Base-by-base conservation (phyloP, 2,329 filamentous ascomycete species). In the Pseudocercospora musae region DNA sequence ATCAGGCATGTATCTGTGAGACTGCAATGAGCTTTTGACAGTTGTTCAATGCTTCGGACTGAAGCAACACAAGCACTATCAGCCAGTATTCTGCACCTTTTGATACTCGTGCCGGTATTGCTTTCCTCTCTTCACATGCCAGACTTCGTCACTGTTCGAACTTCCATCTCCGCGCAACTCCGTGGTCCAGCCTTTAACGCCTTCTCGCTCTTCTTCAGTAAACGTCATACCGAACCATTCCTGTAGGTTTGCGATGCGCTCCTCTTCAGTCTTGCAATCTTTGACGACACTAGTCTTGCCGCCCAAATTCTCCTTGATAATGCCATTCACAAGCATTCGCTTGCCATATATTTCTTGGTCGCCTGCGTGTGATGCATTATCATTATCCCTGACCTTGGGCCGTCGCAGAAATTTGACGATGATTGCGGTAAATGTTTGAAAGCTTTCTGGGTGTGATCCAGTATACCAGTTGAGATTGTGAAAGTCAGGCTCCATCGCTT, bases 401-500 rank as follows among this genome's bases (percentile, higher is more conserved):
- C 66, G 60, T 11, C 69, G 31, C 66, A 72, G 21, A 73, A 86
- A 86, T 71, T 79, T 82, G 56, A 81, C 77, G 55, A 83, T 79
- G 21, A 88, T 72, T 44, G 87, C 73, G 1, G 72, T 80, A 58
- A 78, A 75, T 11, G 81, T 83, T 72, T 89, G 87, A 69, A 80
- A 83, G 61, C 79, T 83, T 27, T 74, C 71, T n/a, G 64, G 65
- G 37, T 57, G 59, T 40, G 78, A 79, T 65, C 82, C 84, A 1
- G 83, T 84, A 46, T 71, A 82, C 68, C 78, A 84, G 73, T 86
- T 90, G 77, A 87, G 78, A 1, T 87, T 76, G 18, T 78, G 78
- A 69, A 86, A 90, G 72, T 90, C 88, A 23, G 76, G 72, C 3
- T 80, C 81, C 27, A 84, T 72, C 71, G 88, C 89, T 73, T 90